A percentile compares a stretch with the other conserved stretches of the same genome.
Evolutionary conservation across 1,139 yeast genomes (phyloP).

Genomic region (Blastobotrys arbuscula): DNA sequence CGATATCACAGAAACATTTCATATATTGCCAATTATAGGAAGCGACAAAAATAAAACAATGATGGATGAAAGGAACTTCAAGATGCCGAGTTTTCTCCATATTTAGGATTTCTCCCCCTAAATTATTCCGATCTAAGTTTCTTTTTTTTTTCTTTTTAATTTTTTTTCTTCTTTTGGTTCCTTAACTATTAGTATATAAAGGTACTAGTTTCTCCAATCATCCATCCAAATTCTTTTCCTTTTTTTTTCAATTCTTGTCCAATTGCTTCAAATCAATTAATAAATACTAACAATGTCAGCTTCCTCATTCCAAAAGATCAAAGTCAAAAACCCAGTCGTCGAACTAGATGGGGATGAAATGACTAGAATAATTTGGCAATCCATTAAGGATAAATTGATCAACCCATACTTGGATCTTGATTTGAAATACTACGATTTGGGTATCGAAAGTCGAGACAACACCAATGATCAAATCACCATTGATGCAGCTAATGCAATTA

Average conservation of each 20-base stretch:
- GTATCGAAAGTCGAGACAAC: slow-evolving; percentile 76
- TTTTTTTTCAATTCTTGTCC: neutral
- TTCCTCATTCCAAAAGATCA: slow-evolving; percentile 45
- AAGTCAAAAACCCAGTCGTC: slow-evolving; percentile 82
- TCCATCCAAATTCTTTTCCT: neutral
- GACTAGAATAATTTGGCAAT: slow-evolving; percentile 90
- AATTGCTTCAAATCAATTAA: neutral
- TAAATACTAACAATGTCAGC: slow-evolving; percentile 15
- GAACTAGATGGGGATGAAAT: slow-evolving; percentile 97
- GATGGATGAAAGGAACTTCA: too few relatives aligned
- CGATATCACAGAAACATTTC: too few relatives aligned
- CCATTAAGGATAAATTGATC: slow-evolving; percentile 71
- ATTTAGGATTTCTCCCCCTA: too few relatives aligned
- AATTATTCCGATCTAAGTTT: too few relatives aligned
- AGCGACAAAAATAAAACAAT: too few relatives aligned
- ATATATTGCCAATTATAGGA: too few relatives aligned
- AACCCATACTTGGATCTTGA: slow-evolving; percentile 82
- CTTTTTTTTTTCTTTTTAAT: neutral
- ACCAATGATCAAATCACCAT: slow-evolving; percentile 84
- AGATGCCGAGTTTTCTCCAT: too few relatives aligned
- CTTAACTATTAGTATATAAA: neutral
- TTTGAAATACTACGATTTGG: slow-evolving; percentile 85
- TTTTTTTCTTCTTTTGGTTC: neutral
- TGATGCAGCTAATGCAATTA: slow-evolving; percentile 87
- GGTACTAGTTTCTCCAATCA: too few relatives aligned